Percentiles rank a stretch among this genome's conserved stretches.
These are phyloP conservation scores for Boletellus sp. DNA, from an alignment of 768 basidiomycete genomes.

Conservation along the genomic window DNA sequence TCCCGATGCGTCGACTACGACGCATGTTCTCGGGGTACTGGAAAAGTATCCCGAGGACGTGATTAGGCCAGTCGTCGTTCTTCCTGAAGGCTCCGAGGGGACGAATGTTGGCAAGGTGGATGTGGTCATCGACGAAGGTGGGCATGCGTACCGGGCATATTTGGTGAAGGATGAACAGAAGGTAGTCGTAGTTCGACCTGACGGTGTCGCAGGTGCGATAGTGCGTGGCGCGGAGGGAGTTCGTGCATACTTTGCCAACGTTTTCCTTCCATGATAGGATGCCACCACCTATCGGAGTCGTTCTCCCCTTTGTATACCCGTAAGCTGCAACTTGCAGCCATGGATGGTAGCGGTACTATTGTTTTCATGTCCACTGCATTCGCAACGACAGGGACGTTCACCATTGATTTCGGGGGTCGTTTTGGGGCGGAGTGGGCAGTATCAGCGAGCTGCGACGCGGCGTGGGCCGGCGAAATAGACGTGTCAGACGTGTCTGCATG, in stretches of 20 bases:
- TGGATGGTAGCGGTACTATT: too few species aligned
- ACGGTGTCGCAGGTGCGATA: conserved; percentile 40
- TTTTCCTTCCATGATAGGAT: conserved; percentile 2
- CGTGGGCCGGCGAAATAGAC: too few species aligned
- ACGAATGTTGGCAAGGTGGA: conserved; percentile 19
- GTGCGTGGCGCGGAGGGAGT: conserved; percentile 18
- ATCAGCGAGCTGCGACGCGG: too few species aligned
- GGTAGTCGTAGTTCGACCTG: conserved; percentile 41
- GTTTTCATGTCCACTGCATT: too few species aligned
- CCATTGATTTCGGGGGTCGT: too few species aligned
- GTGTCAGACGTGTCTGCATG: too few species aligned
- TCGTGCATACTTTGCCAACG: conserved; percentile 13
- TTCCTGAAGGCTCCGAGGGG: conserved; percentile 3
- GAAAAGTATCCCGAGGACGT: conserved; percentile 1
- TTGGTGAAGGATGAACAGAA: conserved; percentile 27
- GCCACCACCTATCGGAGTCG: too few species aligned
- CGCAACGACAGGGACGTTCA: too few species aligned
- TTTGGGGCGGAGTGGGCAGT: too few species aligned
- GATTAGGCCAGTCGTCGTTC: conserved; percentile 12
- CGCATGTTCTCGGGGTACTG: conserved; percentile 9
- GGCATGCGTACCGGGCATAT: conserved; percentile 41
- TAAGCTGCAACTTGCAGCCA: too few species aligned
- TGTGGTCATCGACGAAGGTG: conserved; percentile 35
- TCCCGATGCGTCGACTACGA: background rate
- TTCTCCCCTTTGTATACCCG: too few species aligned